Percentiles rank a stretch among this genome's conserved stretches.
phyloP scores from a whole-genome alignment of 345 rosid genomes.

The Jatropha curcas region DNA sequence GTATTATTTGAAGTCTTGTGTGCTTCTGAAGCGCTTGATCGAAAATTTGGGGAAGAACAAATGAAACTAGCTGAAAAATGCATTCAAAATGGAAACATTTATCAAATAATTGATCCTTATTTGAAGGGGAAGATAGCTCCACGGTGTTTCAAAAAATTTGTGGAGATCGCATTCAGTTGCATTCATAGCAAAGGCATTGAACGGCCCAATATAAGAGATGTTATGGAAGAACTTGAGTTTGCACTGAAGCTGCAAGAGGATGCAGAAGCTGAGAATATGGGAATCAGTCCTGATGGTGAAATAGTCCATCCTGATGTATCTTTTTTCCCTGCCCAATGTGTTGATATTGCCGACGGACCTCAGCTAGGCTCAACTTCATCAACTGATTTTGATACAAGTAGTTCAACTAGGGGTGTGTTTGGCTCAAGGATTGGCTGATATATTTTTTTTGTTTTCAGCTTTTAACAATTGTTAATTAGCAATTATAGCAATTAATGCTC shows the following conservation, averaged over 20 bases:
- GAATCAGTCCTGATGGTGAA: not conserved
- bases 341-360: too few species aligned
- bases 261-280: constrained; percentile 7
- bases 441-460: too few species aligned
- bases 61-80: too few species aligned
- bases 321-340: not conserved
- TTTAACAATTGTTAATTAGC: too few species aligned
- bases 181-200: constrained; percentile 10
- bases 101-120: not conserved
- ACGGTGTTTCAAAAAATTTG: not conserved
- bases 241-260: constrained; percentile 29
- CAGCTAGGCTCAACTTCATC: too few species aligned
- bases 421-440: too few species aligned
- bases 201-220: constrained; percentile 27
- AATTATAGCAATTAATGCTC: too few species aligned
- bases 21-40: not conserved
- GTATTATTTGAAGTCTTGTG: constrained; percentile 25
- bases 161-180: constrained; percentile 23
- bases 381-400: not conserved
- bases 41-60: not conserved
- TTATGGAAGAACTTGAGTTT: constrained; percentile 18
- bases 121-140: not conserved
- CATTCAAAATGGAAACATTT: not conserved
- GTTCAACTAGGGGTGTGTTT: not conserved
- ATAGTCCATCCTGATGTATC: not conserved